Evolutionary conservation across 352 stramenopile genomes (phyloP), one percentile per base, ranked within the genome.

Genomic region (Globisporangium spiculum): DNA sequence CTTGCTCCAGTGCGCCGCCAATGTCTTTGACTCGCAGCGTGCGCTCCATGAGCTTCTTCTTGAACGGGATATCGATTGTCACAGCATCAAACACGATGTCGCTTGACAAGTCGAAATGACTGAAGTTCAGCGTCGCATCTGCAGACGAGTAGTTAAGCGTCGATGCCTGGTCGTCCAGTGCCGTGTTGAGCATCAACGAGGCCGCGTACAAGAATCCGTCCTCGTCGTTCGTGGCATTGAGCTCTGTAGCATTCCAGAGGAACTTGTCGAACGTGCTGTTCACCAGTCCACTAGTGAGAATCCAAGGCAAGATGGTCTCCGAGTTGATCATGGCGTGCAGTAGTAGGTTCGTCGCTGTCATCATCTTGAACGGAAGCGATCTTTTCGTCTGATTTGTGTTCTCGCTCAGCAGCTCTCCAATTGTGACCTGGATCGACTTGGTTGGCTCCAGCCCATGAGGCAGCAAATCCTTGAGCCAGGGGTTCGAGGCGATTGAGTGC

Each of bases 61-160:
- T 53, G n/a, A 76, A 77, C 7, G 77, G 70, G 36, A 84, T 78
- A 52, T 81, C 75, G 48, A 84, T 73, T 32, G 75, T 82, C 57
- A 82, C 73, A 20, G 67, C 71, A 22, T 84, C 77, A 54, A 80
- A 84, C 8, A 66, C 59, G 36, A 82, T 69, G 60, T 78, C 66
- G 5, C 34, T 36, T 8, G 75, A 78, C n/a, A 83, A 46, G 22
- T 53, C 56, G 6, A 76, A 60, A 36, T 61, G 76, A 12, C 69
- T 79, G 4, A 71, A 68, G 52, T 76, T 81, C 32, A 81, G 73
- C 44, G 69, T 68, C 10, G 60, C 53, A 24, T 74, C 65, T 12
- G 52, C 56, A 5, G 65, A 55, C 0, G 67, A 63, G 34, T 65
- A 72, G 61, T 72, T 67, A n/a, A 72, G 53, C 44, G 22, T 50